A percentile compares a stretch with the other conserved stretches of the same genome.
Conservation (phyloP, 176 grass and related monocot genomes). For the Aegilops longissima region DNA sequence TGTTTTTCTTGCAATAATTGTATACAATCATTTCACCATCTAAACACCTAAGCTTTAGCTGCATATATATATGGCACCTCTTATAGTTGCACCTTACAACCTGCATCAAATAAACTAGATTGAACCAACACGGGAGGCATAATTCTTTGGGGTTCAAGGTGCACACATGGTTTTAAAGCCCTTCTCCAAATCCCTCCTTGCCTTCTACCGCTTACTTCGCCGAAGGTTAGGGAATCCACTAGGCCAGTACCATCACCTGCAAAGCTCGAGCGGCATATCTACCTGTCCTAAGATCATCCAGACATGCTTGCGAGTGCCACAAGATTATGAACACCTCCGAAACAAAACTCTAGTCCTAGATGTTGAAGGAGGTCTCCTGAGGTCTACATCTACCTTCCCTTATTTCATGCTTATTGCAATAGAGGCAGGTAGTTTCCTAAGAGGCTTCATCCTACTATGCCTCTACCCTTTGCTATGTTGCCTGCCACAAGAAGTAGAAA, state of each 20-base stretch:
- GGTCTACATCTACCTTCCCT: slow-evolving; percentile 65
- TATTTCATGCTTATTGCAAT: slow-evolving; percentile 87
- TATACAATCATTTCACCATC: slow-evolving; percentile 7
- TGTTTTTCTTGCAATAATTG: slow-evolving; percentile 30
- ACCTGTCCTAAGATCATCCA: slow-evolving; percentile 22
- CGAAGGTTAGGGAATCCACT: slow-evolving; percentile 27
- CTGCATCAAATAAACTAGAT: slow-evolving; percentile 27
- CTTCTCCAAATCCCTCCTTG: slow-evolving; percentile 46
- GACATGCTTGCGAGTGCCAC: neutral
- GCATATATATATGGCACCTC: slow-evolving; percentile 26
- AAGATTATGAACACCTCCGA: slow-evolving; percentile 26
- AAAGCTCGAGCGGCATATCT: slow-evolving; percentile 23
- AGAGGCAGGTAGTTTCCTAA: slow-evolving; percentile 70
- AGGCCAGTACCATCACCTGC: slow-evolving; percentile 16
- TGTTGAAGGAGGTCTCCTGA: slow-evolving; percentile 68
- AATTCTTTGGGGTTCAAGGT: slow-evolving; percentile 16
- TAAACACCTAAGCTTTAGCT: slow-evolving; percentile 2
- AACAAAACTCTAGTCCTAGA: slow-evolving; percentile 61
- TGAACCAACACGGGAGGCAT: neutral
- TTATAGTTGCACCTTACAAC: slow-evolving; percentile 32
- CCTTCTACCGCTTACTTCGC: slow-evolving; percentile 40
- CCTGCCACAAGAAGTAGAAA: slow-evolving; percentile 43
- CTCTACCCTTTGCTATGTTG: slow-evolving; percentile 53
- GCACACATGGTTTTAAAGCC: slow-evolving; percentile 38
- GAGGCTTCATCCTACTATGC: slow-evolving; percentile 64